Evolutionary conservation across 2,329 filamentous ascomycete species (phyloP).

Genomic region (Pestalotiopsis sp.): DNA sequence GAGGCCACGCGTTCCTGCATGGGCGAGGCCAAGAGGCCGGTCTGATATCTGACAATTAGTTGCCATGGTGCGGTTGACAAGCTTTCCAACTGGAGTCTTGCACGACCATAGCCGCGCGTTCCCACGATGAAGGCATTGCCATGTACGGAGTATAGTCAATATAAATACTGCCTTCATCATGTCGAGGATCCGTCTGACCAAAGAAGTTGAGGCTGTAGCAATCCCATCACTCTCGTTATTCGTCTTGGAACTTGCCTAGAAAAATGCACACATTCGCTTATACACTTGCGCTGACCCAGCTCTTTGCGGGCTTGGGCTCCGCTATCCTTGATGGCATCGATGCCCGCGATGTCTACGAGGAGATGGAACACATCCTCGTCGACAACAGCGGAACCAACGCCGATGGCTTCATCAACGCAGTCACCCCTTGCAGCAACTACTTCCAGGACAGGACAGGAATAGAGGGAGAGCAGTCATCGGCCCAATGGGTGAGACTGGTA

Average conservation of each 20-base stretch:
- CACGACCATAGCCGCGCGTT: conserved; percentile 1
- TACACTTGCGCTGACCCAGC: neutral
- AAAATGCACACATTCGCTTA: conserved; percentile 4
- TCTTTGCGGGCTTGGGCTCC: neutral
- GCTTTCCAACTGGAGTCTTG: neutral
- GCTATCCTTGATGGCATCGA: conserved; percentile 4
- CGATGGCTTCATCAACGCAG: conserved; percentile 8
- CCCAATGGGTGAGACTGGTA: conserved; percentile 7
- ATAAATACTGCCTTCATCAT: neutral
- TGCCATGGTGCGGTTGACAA: neutral
- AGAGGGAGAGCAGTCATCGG: conserved; percentile 3
- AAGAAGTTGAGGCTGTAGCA: too few species aligned
- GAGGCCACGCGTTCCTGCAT: conserved; percentile 7
- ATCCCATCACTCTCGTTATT: neutral
- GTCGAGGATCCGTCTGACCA: neutral
- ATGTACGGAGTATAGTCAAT: neutral
- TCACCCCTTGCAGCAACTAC: conserved; percentile 5
- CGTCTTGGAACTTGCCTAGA: neutral
- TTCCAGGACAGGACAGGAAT: conserved; percentile 1
- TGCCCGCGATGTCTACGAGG: conserved; percentile 4
- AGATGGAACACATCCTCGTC: conserved; percentile 6
- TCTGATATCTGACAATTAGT: neutral
- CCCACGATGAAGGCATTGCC: neutral
- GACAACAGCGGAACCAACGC: conserved; percentile 6
- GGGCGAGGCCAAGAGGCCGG: neutral